A percentile compares a stretch with the other conserved stretches of the same genome.
Evolutionary conservation across 2,329 filamentous ascomycete species (phyloP).

Genomic region (Colletotrichum zoysiae): DNA sequence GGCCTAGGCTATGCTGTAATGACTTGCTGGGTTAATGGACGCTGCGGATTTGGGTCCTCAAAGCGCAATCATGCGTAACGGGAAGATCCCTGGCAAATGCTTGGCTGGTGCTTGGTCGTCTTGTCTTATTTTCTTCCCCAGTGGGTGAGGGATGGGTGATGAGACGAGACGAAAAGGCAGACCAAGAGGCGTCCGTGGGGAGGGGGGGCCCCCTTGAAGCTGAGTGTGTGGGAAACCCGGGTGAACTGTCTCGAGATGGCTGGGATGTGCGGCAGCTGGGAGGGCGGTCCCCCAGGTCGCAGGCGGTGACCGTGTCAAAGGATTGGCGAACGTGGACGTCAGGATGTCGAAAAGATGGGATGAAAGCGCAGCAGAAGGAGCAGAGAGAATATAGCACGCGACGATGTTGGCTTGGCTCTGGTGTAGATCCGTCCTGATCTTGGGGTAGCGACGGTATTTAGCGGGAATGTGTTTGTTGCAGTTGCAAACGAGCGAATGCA

Average conservation of each 20-base stretch:
- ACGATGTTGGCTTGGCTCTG: slow-evolving; percentile 12
- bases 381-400: background rate
- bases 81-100: slow-evolving; percentile 37
- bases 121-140: slow-evolving; percentile 23
- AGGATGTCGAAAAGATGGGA: background rate
- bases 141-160: slow-evolving; percentile 28
- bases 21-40: slow-evolving; percentile 17
- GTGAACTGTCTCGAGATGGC: slow-evolving; percentile 37
- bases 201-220: slow-evolving; percentile 37
- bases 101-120: slow-evolving; percentile 40
- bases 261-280: slow-evolving; percentile 30
- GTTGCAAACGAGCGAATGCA: slow-evolving; percentile 14
- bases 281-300: slow-evolving; percentile 33
- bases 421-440: background rate
- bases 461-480: slow-evolving; percentile 14
- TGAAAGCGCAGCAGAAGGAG: background rate
- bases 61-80: slow-evolving; percentile 28
- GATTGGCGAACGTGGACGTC: slow-evolving; percentile 14
- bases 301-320: slow-evolving; percentile 8
- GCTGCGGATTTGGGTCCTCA: slow-evolving; percentile 8
- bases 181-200: slow-evolving; percentile 34
- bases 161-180: slow-evolving; percentile 41
- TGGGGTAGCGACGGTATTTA: background rate
- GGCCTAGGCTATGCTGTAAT: slow-evolving; percentile 27
- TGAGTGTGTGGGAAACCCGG: slow-evolving; percentile 34